A percentile compares a stretch with the other conserved stretches of the same genome.
phyloP scores from a whole-genome alignment of 108 stramenopile genomes.

The Poteriospumella lacustris region DNA sequence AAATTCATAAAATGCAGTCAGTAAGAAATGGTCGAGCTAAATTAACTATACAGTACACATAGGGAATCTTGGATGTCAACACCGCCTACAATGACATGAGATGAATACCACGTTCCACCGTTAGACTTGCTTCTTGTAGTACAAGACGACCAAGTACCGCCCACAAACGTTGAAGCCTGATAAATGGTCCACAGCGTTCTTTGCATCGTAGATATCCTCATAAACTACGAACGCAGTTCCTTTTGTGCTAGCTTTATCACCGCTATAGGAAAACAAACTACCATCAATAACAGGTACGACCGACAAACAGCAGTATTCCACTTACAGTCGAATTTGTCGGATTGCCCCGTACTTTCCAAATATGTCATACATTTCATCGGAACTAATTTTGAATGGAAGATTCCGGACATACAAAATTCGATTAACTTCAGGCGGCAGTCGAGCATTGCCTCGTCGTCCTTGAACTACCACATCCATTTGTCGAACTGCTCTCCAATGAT shows the following conservation, averaged over 20 bases:
- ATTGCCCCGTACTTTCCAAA: conserved; percentile 99
- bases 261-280: background rate
- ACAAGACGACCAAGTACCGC: conserved; percentile 87
- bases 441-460: conserved; percentile 33
- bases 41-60: too few species aligned
- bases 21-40: too few species aligned
- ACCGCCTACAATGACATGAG: too few species aligned
- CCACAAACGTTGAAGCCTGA: conserved; percentile 96
- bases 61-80: too few species aligned
- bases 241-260: conserved; percentile 63
- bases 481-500: too few species aligned
- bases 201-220: conserved; percentile 94
- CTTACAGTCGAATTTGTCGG: conserved; percentile 60
- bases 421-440: conserved; percentile 93
- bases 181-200: conserved; percentile 89
- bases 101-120: too few species aligned
- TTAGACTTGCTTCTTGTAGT: too few species aligned
- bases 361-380: conserved; percentile 94
- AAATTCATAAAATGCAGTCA: too few species aligned
- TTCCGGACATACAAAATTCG: conserved; percentile 92
- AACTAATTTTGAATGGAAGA: conserved; percentile 86
- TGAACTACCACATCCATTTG: background rate
- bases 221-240: conserved; percentile 95
- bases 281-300: conserved; percentile 4
- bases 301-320: background rate